phyloP scores from a whole-genome alignment of 2,329 filamentous ascomycete species.

The Xylariaceae sp. region DNA sequence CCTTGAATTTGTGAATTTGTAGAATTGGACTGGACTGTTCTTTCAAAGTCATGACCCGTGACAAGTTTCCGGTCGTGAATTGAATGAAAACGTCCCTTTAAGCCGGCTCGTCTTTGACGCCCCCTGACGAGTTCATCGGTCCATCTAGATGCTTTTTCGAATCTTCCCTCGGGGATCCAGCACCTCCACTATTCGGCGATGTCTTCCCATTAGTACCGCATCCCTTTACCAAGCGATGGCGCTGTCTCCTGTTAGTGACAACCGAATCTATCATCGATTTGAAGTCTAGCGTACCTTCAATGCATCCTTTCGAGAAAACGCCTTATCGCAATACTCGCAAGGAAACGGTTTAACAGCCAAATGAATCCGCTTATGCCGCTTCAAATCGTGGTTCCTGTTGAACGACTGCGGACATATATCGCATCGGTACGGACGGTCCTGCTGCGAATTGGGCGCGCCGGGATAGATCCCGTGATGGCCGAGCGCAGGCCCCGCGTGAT shows the following conservation, averaged over 20 bases:
- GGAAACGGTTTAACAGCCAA: conserved; percentile 93
- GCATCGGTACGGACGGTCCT: conserved; percentile 90
- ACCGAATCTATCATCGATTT: not conserved
- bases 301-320: conserved; percentile 93
- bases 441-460: conserved; percentile 45
- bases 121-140: conserved; percentile 8
- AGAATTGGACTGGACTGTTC: not conserved
- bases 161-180: conserved; percentile 24
- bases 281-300: conserved; percentile 67
- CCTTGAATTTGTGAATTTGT: not conserved
- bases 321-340: conserved; percentile 88
- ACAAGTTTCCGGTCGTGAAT: too few species aligned
- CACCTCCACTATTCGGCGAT: conserved; percentile 21
- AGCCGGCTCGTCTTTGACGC: conserved; percentile 20
- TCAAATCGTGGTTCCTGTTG: conserved; percentile 93
- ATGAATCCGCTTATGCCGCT: conserved; percentile 93
- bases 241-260: conserved; percentile 37
- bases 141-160: conserved; percentile 21
- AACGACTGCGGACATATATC: conserved; percentile 90
- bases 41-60: too few species aligned
- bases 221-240: conserved; percentile 60
- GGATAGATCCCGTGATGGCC: conserved; percentile 53
- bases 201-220: conserved; percentile 43
- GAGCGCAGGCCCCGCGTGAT: conserved; percentile 46
- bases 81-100: not conserved